Evolutionary conservation across 2,329 filamentous ascomycete species (phyloP).

Genomic region (Cladobotryum protrusum): DNA sequence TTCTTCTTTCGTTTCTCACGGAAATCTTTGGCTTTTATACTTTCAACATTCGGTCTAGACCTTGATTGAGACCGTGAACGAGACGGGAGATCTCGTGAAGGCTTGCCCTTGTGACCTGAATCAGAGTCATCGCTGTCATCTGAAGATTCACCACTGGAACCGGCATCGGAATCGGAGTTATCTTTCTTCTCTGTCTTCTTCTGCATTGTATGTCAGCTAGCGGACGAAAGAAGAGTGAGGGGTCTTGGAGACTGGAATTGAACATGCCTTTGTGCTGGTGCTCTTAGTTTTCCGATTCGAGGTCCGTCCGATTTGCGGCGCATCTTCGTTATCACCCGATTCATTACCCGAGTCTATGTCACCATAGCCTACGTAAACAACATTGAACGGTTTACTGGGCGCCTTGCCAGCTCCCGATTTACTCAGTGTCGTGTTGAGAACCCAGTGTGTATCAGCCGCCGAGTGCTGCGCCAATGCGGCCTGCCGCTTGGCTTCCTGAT

Average conservation of each 20-base stretch:
- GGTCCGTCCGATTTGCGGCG: slow-evolving; percentile 28
- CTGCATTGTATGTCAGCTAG: slow-evolving; percentile 3
- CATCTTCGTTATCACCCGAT: slow-evolving; percentile 28
- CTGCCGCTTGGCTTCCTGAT: slow-evolving; percentile 60
- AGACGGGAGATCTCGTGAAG: slow-evolving; percentile 15
- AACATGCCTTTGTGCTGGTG: slow-evolving; percentile 21
- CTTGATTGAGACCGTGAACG: slow-evolving; percentile 30
- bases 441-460: slow-evolving; percentile 69
- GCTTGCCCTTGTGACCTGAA: slow-evolving; percentile 22
- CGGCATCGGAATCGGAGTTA: slow-evolving; percentile 1
- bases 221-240: neutral
- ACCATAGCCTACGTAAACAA: slow-evolving; percentile 54
- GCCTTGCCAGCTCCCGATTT: slow-evolving; percentile 20
- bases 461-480: slow-evolving; percentile 56
- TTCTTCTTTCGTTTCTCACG: slow-evolving; percentile 57
- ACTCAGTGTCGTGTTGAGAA: slow-evolving; percentile 47
- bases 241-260: neutral
- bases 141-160: slow-evolving; percentile 23
- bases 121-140: slow-evolving; percentile 19
- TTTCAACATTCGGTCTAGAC: slow-evolving; percentile 22
- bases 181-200: neutral
- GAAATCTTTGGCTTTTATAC: slow-evolving; percentile 38
- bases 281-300: slow-evolving; percentile 16
- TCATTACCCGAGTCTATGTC: slow-evolving; percentile 41
- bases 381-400: slow-evolving; percentile 38